Percentiles rank a stretch among this genome's conserved stretches.
phyloP scores from a whole-genome alignment of 108 stramenopile genomes.

The Skeletonema costatum region DNA sequence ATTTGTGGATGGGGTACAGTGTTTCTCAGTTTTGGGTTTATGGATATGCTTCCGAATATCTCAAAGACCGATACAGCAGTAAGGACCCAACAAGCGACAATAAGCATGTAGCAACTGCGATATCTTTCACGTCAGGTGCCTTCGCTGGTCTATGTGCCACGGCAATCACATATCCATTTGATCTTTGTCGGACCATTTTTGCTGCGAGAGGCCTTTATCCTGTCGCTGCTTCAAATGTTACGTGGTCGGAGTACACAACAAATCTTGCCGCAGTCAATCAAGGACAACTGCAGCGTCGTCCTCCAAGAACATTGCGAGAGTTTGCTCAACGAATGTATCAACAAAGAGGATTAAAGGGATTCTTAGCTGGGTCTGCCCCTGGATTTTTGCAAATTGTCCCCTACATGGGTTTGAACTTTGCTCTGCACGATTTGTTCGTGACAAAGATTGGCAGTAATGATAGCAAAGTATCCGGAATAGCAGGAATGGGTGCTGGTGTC shows the following conservation, averaged over 20 bases:
- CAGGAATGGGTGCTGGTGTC: conserved; percentile 86
- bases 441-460: conserved; percentile 33
- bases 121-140: conserved; percentile 80
- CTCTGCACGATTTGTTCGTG: conserved; percentile 80
- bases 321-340: conserved; percentile 67
- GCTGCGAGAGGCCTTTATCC: conserved; percentile 71
- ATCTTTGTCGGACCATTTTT: conserved; percentile 90
- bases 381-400: conserved; percentile 87
- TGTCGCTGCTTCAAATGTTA: conserved; percentile 48
- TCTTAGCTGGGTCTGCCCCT: conserved; percentile 86
- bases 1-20: conserved; percentile 91
- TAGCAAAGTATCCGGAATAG: conserved; percentile 52
- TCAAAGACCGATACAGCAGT: background rate
- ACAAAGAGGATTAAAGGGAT: conserved; percentile 69
- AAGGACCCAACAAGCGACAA: conserved; percentile 6
- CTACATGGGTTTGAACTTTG: conserved; percentile 94
- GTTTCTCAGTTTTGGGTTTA: conserved; percentile 90
- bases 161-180: conserved; percentile 91
- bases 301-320: conserved; percentile 61
- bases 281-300: conserved; percentile 30
- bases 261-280: conserved; percentile 18
- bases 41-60: conserved; percentile 41
- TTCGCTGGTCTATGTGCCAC: conserved; percentile 84
- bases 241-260: conserved; percentile 34
- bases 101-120: conserved; percentile 18